Base-by-base conservation (phyloP, 768 basidiomycete species). In the Trametes punicea region DNA sequence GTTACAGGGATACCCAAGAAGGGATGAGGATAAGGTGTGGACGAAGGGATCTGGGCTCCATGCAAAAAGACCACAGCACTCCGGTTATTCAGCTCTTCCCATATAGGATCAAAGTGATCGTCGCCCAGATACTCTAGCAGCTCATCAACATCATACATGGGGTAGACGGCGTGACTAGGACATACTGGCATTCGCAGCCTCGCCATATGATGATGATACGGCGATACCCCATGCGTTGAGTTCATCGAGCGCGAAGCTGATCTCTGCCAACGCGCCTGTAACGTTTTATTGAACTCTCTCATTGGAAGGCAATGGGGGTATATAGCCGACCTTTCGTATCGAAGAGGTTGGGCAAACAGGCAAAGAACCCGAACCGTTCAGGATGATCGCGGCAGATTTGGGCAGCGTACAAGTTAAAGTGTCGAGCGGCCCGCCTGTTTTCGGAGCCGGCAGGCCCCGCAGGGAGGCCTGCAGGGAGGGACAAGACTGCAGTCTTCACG, bases 21-120 rank as follows among this genome's bases (percentile, higher is more conserved):
- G 6, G 77, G 71, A 59, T 88, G 81, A 2, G 87, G 87, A 54
- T 76, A 77, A 11, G 86, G 85, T 5, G 78, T 81, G 2, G 84
- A 81, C 9, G 85, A 82, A 5, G 83, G 79, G 4, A 77, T 78
- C 65, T 88, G 85, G 27, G 82, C 76, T 29, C 88, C 87, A 67
- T 91, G 88, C 20, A 91, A 72, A 65, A 90, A 88, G 18, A 89
- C 84, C 26, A 84, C 77, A 2, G 83, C 78, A 7, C 70, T 64
- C 31, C 88, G 77, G 51, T 69, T 72, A 65, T 89, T 60, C 26
- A 91, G 76, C 63, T 85, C 87, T n/a, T 76, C 75, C 88, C 87
- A 90, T 56, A 91, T 74, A 15, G 78, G 74, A 49, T 85, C 81
- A 59, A 82, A 90, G 9, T 63, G 59, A 57, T 84, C 80, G 64